phyloP scores from a whole-genome alignment of 768 basidiomycete genomes.

The button mushroom (Agaricus bisporus) region DNA sequence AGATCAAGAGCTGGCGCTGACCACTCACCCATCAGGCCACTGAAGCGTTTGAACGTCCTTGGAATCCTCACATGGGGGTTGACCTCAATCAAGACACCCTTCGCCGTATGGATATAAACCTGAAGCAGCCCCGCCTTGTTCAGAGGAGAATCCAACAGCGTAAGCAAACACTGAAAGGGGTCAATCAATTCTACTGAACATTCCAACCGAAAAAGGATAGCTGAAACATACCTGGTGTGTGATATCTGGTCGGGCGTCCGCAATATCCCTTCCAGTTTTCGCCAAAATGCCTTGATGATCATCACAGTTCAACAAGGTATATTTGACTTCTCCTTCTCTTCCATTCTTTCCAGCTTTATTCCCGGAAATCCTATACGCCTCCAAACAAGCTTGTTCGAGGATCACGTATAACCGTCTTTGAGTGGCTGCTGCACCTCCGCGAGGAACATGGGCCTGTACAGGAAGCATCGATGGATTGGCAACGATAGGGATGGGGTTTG shows the following conservation, averaged over 20 bases:
- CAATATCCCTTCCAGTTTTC: slow-evolving; percentile 96
- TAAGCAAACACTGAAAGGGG: slow-evolving; percentile 75
- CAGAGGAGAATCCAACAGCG: slow-evolving; percentile 92
- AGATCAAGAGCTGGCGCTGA: slow-evolving; percentile 4
- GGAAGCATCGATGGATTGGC: slow-evolving; percentile 81
- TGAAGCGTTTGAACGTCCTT: slow-evolving; percentile 97
- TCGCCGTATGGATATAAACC: slow-evolving; percentile 97
- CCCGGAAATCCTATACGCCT: slow-evolving; percentile 83
- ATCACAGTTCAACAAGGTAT: slow-evolving; percentile 95
- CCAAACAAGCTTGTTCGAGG: slow-evolving; percentile 90
- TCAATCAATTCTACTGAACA: neutral
- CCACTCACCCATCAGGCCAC: slow-evolving; percentile 88
- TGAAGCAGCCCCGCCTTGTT: slow-evolving; percentile 97
- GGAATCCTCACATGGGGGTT: slow-evolving; percentile 98
- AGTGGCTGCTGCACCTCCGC: slow-evolving; percentile 42
- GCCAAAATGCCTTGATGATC: slow-evolving; percentile 98
- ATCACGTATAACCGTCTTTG: slow-evolving; percentile 82
- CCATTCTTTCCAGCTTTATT: slow-evolving; percentile 42
- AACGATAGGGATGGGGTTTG: slow-evolving; percentile 40
- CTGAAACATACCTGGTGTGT: slow-evolving; percentile 79
- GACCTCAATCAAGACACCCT: slow-evolving; percentile 94
- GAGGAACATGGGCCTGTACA: slow-evolving; percentile 69
- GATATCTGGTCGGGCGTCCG: slow-evolving; percentile 98
- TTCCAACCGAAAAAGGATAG: neutral
- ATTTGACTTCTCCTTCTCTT: slow-evolving; percentile 82